A percentile compares a stretch with the other conserved stretches of the same genome.
Conservation (phyloP, 2,329 filamentous ascomycete genomes). For the Verticillium zaregamsianum region DNA sequence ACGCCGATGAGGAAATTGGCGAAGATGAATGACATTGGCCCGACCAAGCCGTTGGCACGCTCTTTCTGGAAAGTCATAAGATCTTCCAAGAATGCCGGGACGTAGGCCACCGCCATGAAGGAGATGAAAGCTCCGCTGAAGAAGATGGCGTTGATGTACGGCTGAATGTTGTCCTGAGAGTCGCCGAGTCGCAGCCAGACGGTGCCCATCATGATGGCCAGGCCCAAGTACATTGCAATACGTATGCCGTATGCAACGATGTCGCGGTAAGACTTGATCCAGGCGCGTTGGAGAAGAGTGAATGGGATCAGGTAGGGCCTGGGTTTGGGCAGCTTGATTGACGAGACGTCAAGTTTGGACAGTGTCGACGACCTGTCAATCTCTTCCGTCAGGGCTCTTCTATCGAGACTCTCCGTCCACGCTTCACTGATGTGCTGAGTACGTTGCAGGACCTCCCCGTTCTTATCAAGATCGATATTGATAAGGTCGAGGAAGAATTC, state of each 20-base stretch:
- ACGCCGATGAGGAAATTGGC: conserved; percentile 80
- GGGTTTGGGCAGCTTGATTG: conserved; percentile 30
- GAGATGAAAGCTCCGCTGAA: conserved; percentile 73
- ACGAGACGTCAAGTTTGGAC: conserved; percentile 3
- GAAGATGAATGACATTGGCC: conserved; percentile 66
- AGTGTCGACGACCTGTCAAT: background rate
- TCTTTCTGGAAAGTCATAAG: conserved; percentile 70
- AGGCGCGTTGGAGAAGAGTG: conserved; percentile 70
- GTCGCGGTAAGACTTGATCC: conserved; percentile 81
- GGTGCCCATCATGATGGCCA: conserved; percentile 85
- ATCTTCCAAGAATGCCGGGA: conserved; percentile 80
- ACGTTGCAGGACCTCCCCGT: conserved; percentile 29
- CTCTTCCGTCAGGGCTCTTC: background rate
- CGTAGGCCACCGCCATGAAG: conserved; percentile 81
- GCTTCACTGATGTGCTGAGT: conserved; percentile 17
- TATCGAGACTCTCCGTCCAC: conserved; percentile 21
- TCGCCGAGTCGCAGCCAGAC: conserved; percentile 73
- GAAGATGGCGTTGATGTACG: conserved; percentile 79
- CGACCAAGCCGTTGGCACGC: conserved; percentile 76
- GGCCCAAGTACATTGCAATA: conserved; percentile 70
- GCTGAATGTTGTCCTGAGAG: conserved; percentile 69
- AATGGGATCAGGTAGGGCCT: conserved; percentile 46
- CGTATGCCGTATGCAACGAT: conserved; percentile 80
- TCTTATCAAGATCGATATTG: conserved; percentile 67
- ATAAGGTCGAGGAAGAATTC: conserved; percentile 76